Evolutionary conservation across 2,329 filamentous ascomycete genomes (phyloP), one percentile per base, ranked within the genome.

Genomic region (Penicillium sp.): DNA sequence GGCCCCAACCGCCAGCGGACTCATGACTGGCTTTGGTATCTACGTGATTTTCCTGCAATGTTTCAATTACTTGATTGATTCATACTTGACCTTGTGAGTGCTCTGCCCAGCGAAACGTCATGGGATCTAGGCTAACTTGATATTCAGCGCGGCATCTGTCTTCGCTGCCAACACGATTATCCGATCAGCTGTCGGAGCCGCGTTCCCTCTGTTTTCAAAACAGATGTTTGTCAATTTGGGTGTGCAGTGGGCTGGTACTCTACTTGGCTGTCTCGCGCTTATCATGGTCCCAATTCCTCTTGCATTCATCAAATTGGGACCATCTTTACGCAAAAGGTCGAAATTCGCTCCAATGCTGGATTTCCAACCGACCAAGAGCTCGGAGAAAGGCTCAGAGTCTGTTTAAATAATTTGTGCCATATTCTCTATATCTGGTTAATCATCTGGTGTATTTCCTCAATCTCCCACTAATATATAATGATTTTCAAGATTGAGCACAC

Each of bases 211-310:
- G 8, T 74, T 75, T 50, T 62, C 70, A 1, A 62, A 58, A 27
- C 71, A 74, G 49, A 69, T 75, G 68, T 74, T 74, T 45, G 27
- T 62, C n/a, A 72, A 70, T 16, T 44, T 74, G 14, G 68, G 69
- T 7, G 63, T 75, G 9, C 70, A 73, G 42, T 74, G 73, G 73
- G 71, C 72, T 5, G 66, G 67, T 24, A 74, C 73, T 1, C 55
- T 75, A 9, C 59, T 75, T n/a, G 73, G 73, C 0, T 72, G 71
- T 50, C 48, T 75, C 9, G 65, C 71, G 0, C 56, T 62, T 1
- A 65, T 70, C 22, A 70, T 75, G 71, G 60, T 73, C n/a, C 73
- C 73, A 2, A 74, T 75, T 22, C 72, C 73, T 1, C 45, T 73
- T 8, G 62, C 47, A 3, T 73, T 75, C 10, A 66, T 69, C 8